These are phyloP conservation scores for Epichloe glyceriae DNA, from an alignment of 2,329 filamentous ascomycete species.

Conservation along the genomic window DNA sequence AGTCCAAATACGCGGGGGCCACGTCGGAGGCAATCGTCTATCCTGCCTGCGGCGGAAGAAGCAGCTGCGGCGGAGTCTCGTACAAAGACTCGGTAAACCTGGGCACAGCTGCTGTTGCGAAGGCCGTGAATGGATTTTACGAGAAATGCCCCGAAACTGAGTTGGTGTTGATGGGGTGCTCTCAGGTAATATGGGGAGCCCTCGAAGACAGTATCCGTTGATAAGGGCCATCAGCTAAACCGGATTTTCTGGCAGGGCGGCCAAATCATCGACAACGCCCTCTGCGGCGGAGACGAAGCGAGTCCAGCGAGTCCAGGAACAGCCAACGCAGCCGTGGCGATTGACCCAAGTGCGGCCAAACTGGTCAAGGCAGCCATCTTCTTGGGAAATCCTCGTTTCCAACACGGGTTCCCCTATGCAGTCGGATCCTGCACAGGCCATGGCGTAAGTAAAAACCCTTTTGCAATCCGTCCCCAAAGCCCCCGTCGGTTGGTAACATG, in stretches of 20 bases:
- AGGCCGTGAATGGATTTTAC: constrained; percentile 41
- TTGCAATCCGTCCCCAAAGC: no score
- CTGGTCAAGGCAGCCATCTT: constrained; percentile 52
- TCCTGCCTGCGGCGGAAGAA: constrained; percentile 50
- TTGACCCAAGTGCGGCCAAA: constrained; percentile 33
- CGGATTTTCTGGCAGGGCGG: constrained; percentile 30
- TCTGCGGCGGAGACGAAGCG: constrained; percentile 46
- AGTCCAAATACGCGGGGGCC: constrained; percentile 32
- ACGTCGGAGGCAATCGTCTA: constrained; percentile 43
- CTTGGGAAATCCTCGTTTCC: constrained; percentile 49
- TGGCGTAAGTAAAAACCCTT: background rate
- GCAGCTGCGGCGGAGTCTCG: constrained; percentile 41
- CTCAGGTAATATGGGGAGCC: constrained; percentile 30
- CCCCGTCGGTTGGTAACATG: background rate
- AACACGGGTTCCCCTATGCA: constrained; percentile 41
- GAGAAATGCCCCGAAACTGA: constrained; percentile 41
- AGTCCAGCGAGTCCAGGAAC: constrained; percentile 16
- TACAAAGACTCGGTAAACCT: constrained; percentile 40
- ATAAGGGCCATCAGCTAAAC: background rate
- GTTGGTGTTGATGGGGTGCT: constrained; percentile 49
- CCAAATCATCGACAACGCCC: constrained; percentile 50
- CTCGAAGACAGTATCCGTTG: background rate
- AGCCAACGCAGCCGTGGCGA: constrained; percentile 27
- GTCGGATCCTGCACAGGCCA: constrained; percentile 22
- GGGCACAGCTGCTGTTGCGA: background rate